Conservation (phyloP, 768 basidiomycete species). For the Boletus patriciae region DNA sequence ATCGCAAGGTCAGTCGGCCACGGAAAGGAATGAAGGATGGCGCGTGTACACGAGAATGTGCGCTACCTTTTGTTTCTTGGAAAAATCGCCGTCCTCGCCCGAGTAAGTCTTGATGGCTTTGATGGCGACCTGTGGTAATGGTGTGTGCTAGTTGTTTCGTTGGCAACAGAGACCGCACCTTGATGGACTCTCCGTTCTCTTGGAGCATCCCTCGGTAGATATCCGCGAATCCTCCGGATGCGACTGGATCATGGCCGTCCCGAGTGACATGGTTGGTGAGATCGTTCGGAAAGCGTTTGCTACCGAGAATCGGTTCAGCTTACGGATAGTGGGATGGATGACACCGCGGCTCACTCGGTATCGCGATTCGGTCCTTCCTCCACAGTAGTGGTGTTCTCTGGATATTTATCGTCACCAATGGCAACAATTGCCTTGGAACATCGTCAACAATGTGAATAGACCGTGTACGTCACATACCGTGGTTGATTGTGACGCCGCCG, state of each 20-base stretch:
- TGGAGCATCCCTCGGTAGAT: conserved; percentile 2
- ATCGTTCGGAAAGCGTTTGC: neutral
- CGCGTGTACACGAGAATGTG: neutral
- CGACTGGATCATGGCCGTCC: neutral
- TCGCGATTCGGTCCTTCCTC: neutral
- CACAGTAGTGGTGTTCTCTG: neutral
- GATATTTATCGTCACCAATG: neutral
- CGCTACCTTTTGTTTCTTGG: conserved; percentile 12
- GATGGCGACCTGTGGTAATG: conserved; percentile 6
- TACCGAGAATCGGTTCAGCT: neutral
- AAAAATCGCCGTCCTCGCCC: neutral
- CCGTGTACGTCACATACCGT: neutral
- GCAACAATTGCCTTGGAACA: neutral
- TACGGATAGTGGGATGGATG: neutral
- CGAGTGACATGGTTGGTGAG: neutral
- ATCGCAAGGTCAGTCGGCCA: neutral
- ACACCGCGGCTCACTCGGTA: neutral
- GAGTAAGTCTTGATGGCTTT: conserved; percentile 10
- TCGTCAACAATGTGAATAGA: neutral
- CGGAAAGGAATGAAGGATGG: neutral
- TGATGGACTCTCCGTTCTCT: neutral
- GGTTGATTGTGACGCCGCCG: neutral
- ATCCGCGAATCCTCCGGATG: conserved; percentile 8
- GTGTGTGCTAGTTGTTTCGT: too few species aligned
- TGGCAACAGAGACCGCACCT: neutral